Evolutionary conservation across 2,329 filamentous ascomycete species (phyloP).

Genomic region (Aureobasidium uvarum): DNA sequence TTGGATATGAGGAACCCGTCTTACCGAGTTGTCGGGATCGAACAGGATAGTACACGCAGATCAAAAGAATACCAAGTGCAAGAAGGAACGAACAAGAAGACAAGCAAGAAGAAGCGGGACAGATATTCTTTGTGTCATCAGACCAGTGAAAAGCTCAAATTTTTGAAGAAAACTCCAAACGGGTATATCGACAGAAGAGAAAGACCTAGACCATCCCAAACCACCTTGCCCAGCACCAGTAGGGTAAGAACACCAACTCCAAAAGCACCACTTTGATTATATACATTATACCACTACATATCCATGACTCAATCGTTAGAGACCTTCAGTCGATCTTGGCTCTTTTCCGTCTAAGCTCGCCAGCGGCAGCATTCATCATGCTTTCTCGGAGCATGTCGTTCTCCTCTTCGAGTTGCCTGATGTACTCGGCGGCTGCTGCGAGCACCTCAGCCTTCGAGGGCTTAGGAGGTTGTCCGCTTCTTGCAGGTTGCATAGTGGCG

Average conservation of each 20-base stretch:
- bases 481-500: slow-evolving; percentile 10
- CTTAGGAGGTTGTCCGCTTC: slow-evolving; percentile 16
- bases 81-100: neutral
- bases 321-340: slow-evolving; percentile 11
- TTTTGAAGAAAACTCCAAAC: neutral
- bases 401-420: slow-evolving; percentile 23
- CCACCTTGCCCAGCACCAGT: neutral
- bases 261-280: neutral
- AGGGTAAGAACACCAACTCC: neutral
- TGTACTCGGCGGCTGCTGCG: slow-evolving; percentile 20
- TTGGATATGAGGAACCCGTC: neutral
- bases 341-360: slow-evolving; percentile 8
- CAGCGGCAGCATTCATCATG: slow-evolving; percentile 12
- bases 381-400: slow-evolving; percentile 16
- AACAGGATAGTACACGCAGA: neutral
- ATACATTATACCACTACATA: neutral
- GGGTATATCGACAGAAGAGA: slow-evolving; percentile 7
- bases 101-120: neutral
- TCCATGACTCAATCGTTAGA: neutral
- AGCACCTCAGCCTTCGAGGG: slow-evolving; percentile 22
- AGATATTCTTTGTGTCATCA: neutral
- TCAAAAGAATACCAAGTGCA: neutral
- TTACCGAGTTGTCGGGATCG: neutral
- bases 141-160: neutral
- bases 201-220: neutral